A percentile compares a stretch with the other conserved stretches of the same genome.
Evolutionary conservation across 352 stramenopile genomes (phyloP).

Genomic region (Phytophthora litchii): DNA sequence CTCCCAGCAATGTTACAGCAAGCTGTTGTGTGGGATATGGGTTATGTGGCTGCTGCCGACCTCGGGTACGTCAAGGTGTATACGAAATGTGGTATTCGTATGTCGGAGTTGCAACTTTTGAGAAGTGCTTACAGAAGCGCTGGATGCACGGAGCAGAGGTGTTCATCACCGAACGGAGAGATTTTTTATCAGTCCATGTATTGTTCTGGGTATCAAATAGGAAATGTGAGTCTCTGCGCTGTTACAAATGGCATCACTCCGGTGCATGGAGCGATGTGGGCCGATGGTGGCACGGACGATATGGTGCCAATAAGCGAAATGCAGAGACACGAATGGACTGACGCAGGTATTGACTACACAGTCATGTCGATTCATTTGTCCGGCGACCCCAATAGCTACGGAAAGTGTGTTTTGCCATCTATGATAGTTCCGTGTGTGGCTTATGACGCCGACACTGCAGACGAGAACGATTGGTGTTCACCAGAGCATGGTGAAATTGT

Average conservation of each 20-base stretch:
- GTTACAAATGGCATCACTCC: conserved; percentile 32
- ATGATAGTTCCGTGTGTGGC: conserved; percentile 53
- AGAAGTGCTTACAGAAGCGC: conserved; percentile 25
- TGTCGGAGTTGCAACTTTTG: conserved; percentile 48
- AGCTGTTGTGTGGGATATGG: conserved; percentile 54
- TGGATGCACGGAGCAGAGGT: conserved; percentile 42
- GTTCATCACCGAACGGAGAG: conserved; percentile 38
- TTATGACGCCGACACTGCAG: conserved; percentile 15
- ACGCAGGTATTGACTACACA: conserved; percentile 22
- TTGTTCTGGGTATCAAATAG: conserved; percentile 41
- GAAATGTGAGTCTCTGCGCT: conserved; percentile 39
- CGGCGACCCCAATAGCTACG: conserved; percentile 45
- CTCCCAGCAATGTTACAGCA: conserved; percentile 51
- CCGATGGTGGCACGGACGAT: conserved; percentile 42
- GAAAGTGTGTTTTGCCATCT: conserved; percentile 45
- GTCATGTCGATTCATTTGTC: conserved; percentile 52
- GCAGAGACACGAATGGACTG: conserved; percentile 41
- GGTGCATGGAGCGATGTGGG: conserved; percentile 54
- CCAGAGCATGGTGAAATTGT: conserved; percentile 40
- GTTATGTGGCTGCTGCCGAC: conserved; percentile 38
- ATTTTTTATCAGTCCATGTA: conserved; percentile 44
- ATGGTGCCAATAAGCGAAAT: conserved; percentile 42
- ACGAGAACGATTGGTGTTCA: conserved; percentile 33
- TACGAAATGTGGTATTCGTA: conserved; percentile 46
- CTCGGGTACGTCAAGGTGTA: conserved; percentile 41